phyloP scores from a whole-genome alignment of 2,329 filamentous ascomycete species.

The Scortechinia acanthostroma region DNA sequence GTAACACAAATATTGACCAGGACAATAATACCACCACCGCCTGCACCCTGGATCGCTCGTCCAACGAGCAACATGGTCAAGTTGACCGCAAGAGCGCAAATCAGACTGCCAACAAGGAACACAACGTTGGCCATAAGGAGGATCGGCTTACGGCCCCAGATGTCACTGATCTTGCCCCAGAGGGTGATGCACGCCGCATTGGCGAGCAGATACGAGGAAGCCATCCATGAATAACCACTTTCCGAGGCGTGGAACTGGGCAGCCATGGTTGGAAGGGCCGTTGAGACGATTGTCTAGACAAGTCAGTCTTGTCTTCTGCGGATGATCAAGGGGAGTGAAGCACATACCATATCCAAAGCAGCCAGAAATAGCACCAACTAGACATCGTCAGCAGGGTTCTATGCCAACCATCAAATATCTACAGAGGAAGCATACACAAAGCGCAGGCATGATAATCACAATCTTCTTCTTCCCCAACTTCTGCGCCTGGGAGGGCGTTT shows the following conservation, averaged over 20 bases:
- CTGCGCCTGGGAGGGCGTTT: neutral
- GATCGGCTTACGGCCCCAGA: constrained; percentile 48
- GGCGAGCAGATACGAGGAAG: constrained; percentile 65
- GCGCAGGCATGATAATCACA: neutral
- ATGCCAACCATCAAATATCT: no score
- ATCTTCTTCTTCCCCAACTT: constrained; percentile 1
- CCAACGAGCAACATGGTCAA: constrained; percentile 38
- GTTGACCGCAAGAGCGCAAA: constrained; percentile 34
- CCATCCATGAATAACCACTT: constrained; percentile 72
- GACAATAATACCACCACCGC: constrained; percentile 39
- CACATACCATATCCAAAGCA: constrained; percentile 1
- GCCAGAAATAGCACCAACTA: neutral
- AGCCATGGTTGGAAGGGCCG: constrained; percentile 53
- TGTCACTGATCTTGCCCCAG: constrained; percentile 61
- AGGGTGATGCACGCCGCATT: constrained; percentile 60
- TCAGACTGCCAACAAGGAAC: constrained; percentile 41
- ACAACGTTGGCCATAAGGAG: constrained; percentile 35
- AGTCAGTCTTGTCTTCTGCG: no score
- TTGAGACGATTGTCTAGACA: constrained; percentile 49
- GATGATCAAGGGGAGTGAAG: neutral
- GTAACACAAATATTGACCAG: constrained; percentile 44
- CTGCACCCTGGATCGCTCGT: constrained; percentile 40
- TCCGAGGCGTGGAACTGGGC: constrained; percentile 45
- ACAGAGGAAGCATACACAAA: neutral
- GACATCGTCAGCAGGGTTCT: no score